These are phyloP conservation scores for Starmera amethionina DNA, from an alignment of 805 yeast species.

Conservation along the genomic window DNA sequence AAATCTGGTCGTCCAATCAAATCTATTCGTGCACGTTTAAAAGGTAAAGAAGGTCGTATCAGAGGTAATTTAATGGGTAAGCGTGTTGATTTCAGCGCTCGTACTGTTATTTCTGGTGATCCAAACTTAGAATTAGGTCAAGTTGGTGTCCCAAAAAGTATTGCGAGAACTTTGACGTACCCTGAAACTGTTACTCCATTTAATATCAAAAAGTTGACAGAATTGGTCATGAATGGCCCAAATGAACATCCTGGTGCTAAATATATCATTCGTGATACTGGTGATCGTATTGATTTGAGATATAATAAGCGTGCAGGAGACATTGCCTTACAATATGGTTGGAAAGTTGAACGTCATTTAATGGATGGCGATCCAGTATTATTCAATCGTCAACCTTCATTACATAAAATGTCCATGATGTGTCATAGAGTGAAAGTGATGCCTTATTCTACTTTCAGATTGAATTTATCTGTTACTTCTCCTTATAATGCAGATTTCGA, in stretches of 20 bases:
- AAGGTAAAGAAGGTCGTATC: conserved; percentile 98
- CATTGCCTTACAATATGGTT: conserved; percentile 93
- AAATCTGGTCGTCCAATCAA: conserved; percentile 98
- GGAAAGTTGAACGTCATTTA: conserved; percentile 98
- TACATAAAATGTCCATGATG: conserved; percentile 99
- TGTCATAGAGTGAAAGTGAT: conserved; percentile 96
- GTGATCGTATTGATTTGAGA: conserved; percentile 96
- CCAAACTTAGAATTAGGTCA: conserved; percentile 96
- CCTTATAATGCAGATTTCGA: conserved; percentile 99
- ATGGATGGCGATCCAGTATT: conserved; percentile 97
- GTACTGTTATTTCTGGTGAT: conserved; percentile 99
- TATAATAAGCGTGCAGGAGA: conserved; percentile 98
- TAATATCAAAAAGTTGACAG: conserved; percentile 88
- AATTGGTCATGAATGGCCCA: conserved; percentile 93
- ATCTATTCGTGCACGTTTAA: conserved; percentile 97
- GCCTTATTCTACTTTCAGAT: conserved; percentile 97
- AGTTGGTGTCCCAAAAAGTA: conserved; percentile 97
- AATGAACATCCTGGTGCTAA: conserved; percentile 99
- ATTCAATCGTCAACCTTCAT: conserved; percentile 98
- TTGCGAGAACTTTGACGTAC: conserved; percentile 90
- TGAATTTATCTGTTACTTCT: conserved; percentile 93
- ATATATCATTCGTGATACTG: conserved; percentile 95
- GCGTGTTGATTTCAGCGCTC: conserved; percentile 98
- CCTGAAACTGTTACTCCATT: conserved; percentile 98
- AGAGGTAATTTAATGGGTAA: conserved; percentile 99